Evolutionary conservation across 2,329 filamentous ascomycete genomes (phyloP).

Genomic region (Ascocoryne sarcoides): DNA sequence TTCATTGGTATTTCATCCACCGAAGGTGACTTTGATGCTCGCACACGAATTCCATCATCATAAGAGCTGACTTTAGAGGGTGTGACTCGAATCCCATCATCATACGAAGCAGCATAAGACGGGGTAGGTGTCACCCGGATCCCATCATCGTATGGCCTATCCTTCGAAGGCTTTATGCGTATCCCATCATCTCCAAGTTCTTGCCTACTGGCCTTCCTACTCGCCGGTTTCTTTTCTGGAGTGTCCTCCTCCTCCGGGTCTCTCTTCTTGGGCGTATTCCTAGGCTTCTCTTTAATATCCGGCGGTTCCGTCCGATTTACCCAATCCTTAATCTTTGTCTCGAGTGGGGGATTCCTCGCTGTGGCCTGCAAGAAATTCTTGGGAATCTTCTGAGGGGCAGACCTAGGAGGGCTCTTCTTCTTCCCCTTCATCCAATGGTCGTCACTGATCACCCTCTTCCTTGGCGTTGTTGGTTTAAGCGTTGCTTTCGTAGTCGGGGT

Average conservation of each 20-base stretch:
- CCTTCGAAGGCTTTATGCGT: conserved; percentile 10
- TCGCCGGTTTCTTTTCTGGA: conserved; percentile 4
- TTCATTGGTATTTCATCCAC: conserved; percentile 6
- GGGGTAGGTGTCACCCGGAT: conserved; percentile 33
- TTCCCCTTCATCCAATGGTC: conserved; percentile 69
- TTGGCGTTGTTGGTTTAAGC: conserved; percentile 41
- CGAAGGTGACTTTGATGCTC: no score
- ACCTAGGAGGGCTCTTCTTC: conserved; percentile 35
- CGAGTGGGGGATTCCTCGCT: conserved; percentile 44
- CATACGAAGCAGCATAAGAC: not conserved
- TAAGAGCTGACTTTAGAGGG: conserved; percentile 11
- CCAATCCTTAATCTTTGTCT: conserved; percentile 55
- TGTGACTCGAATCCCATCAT: conserved; percentile 22
- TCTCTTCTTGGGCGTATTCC: conserved; percentile 1
- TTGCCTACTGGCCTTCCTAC: conserved; percentile 4
- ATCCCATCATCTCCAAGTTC: conserved; percentile 2
- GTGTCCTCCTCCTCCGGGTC: conserved; percentile 4
- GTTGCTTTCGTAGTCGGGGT: conserved; percentile 7
- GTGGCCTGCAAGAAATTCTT: conserved; percentile 49
- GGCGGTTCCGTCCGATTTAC: conserved; percentile 29
- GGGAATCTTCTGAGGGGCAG: conserved; percentile 32
- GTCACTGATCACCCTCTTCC: conserved; percentile 89
- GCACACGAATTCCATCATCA: conserved; percentile 29
- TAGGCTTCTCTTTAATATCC: conserved; percentile 4
- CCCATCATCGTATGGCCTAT: conserved; percentile 28